Percentiles rank a stretch among this genome's conserved stretches.
phyloP scores from a whole-genome alignment of 2,329 filamentous ascomycete species.

The Fusarium sarcochroum region DNA sequence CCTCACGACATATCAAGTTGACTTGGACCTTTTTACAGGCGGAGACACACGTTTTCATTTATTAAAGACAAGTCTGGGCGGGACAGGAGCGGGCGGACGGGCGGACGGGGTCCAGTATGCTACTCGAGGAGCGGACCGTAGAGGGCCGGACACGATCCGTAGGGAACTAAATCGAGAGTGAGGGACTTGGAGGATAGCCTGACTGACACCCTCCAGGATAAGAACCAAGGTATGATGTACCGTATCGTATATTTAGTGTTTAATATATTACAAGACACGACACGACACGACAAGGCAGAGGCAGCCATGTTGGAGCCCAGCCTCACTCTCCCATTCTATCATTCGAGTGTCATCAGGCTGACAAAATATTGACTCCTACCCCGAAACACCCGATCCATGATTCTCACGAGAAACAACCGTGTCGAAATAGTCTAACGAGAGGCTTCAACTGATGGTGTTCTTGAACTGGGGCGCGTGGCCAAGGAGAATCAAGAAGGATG shows the following conservation, averaged over 20 bases:
- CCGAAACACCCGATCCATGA: constrained; percentile 17
- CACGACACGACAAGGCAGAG: constrained; percentile 18
- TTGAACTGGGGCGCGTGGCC: constrained; percentile 44
- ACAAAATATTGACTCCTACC: constrained; percentile 12
- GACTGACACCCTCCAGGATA: constrained; percentile 32
- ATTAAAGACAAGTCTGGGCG: constrained; percentile 14
- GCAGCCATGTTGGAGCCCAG: constrained; percentile 4
- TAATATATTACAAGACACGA: background rate
- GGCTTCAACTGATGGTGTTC: constrained; percentile 36
- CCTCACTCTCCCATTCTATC: constrained; percentile 4
- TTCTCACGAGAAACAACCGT: constrained; percentile 21
- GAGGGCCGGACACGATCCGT: constrained; percentile 44
- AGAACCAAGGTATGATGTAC: background rate
- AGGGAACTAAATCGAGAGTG: constrained; percentile 33
- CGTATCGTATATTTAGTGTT: background rate
- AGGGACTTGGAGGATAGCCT: constrained; percentile 16
- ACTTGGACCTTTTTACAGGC: background rate
- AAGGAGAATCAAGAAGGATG: constrained; percentile 36
- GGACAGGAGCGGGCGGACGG: constrained; percentile 29
- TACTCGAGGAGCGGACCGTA: constrained; percentile 46
- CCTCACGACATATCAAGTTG: constrained; percentile 2
- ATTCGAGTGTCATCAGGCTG: constrained; percentile 28
- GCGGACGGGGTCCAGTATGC: constrained; percentile 27
- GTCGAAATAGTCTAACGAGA: constrained; percentile 27
- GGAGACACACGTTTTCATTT: constrained; percentile 1